A percentile compares a stretch with the other conserved stretches of the same genome.
phyloP scores from a whole-genome alignment of 495 filamentous ascomycete species.

The Delitschia confertaspora region DNA sequence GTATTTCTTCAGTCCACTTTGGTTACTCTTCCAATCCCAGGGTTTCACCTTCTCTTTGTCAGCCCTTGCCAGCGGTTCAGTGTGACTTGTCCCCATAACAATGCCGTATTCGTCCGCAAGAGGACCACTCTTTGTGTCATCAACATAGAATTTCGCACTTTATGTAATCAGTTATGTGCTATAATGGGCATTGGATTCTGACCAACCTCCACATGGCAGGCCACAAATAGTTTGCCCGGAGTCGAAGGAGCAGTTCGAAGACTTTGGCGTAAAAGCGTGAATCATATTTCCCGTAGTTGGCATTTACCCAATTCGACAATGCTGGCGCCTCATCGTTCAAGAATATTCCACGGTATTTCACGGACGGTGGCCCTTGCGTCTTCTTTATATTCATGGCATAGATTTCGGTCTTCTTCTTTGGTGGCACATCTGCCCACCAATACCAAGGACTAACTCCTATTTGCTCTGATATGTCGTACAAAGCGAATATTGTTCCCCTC shows the following conservation, averaged over 20 bases:
- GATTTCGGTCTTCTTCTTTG: slow-evolving; percentile 45
- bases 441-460: slow-evolving; percentile 75
- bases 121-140: slow-evolving; percentile 17
- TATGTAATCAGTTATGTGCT: too few species aligned
- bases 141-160: slow-evolving; percentile 16
- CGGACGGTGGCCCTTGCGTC: slow-evolving; percentile 51
- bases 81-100: slow-evolving; percentile 62
- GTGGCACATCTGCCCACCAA: slow-evolving; percentile 64
- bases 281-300: slow-evolving; percentile 47
- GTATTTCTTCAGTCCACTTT: slow-evolving; percentile 54
- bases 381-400: slow-evolving; percentile 45
- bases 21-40: slow-evolving; percentile 62
- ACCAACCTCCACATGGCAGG: slow-evolving; percentile 64
- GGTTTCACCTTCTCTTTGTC: slow-evolving; percentile 54
- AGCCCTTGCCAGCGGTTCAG: slow-evolving; percentile 63
- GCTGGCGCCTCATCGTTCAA: slow-evolving; percentile 70
- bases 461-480: slow-evolving; percentile 66
- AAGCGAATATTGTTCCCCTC: slow-evolving; percentile 60
- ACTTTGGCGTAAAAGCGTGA: slow-evolving; percentile 60
- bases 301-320: slow-evolving; percentile 58
- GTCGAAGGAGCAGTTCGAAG: slow-evolving; percentile 61
- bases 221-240: slow-evolving; percentile 70
- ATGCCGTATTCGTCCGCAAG: slow-evolving; percentile 64
- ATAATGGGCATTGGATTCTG: slow-evolving; percentile 56
- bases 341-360: slow-evolving; percentile 72